Evolutionary conservation across 2,329 filamentous ascomycete species (phyloP).

Genomic region (Aspergillus arachidicola): DNA sequence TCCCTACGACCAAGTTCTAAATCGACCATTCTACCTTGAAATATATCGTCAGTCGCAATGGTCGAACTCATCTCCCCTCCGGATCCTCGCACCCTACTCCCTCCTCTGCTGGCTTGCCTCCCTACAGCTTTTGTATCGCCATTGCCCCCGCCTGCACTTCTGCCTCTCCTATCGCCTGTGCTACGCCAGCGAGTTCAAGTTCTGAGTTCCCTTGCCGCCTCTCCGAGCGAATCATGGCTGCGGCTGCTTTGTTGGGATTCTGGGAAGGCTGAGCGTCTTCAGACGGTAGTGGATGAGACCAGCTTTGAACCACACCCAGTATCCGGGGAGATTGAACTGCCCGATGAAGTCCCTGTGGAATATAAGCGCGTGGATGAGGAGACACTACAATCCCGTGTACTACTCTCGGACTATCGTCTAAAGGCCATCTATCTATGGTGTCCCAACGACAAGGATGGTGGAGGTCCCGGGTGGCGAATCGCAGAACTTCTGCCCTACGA

Average conservation of each 20-base stretch:
- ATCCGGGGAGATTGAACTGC: conserved; percentile 66
- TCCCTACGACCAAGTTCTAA: neutral
- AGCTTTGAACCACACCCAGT: conserved; percentile 65
- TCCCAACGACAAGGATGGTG: conserved; percentile 57
- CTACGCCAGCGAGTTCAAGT: conserved; percentile 64
- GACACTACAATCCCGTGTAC: conserved; percentile 59
- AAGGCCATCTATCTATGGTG: conserved; percentile 64
- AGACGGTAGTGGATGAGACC: conserved; percentile 55
- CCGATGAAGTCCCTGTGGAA: conserved; percentile 56
- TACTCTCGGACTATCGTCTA: conserved; percentile 58
- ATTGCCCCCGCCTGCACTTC: conserved; percentile 61
- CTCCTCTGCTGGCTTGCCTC: conserved; percentile 65
- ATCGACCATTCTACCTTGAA: neutral
- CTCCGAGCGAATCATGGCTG: conserved; percentile 58
- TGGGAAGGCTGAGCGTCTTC: conserved; percentile 55
- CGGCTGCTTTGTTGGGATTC: conserved; percentile 62
- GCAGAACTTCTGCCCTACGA: conserved; percentile 61
- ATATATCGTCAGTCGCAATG: conserved; percentile 38
- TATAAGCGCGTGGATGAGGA: conserved; percentile 65
- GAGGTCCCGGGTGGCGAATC: conserved; percentile 59
- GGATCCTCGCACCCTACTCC: conserved; percentile 59
- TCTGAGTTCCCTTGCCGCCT: conserved; percentile 50
- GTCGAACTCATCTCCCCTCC: conserved; percentile 59
- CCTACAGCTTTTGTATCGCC: conserved; percentile 63
- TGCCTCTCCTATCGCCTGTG: conserved; percentile 64